Evolutionary conservation across 2,329 filamentous ascomycete species (phyloP).

Genomic region (Colletotrichum truncatum): DNA sequence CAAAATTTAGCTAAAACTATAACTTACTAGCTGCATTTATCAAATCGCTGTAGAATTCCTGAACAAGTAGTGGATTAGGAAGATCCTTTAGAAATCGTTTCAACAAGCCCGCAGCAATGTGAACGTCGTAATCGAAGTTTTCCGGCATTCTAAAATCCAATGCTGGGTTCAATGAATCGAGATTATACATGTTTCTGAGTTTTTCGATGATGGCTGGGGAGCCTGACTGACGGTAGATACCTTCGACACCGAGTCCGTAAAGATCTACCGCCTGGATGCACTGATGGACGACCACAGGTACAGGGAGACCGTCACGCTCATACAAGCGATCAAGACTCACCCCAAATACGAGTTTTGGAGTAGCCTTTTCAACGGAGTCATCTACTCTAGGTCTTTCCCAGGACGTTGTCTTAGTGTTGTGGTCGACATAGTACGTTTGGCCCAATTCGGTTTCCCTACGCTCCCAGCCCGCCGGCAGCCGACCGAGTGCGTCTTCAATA

Average conservation of each 20-base stretch:
- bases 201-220: slow-evolving; percentile 85
- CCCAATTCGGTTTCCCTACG: no score
- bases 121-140: slow-evolving; percentile 95
- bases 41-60: slow-evolving; percentile 79
- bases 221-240: slow-evolving; percentile 93
- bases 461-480: no score
- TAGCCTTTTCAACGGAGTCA: slow-evolving; percentile 42
- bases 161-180: slow-evolving; percentile 75
- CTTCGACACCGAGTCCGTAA: slow-evolving; percentile 91
- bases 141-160: slow-evolving; percentile 95
- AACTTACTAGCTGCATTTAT: slow-evolving; percentile 84
- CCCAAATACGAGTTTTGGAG: slow-evolving; percentile 84
- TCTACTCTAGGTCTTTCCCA: slow-evolving; percentile 27
- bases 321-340: slow-evolving; percentile 83
- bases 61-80: slow-evolving; percentile 87
- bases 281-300: slow-evolving; percentile 94
- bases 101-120: slow-evolving; percentile 90
- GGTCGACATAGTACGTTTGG: no score
- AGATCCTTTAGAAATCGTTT: slow-evolving; percentile 97
- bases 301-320: slow-evolving; percentile 84
- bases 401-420: no score
- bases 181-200: slow-evolving; percentile 87
- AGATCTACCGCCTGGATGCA: slow-evolving; percentile 95
- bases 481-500: no score
- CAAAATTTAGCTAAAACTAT: not conserved